These are phyloP conservation scores for Paracamarosporium sp. DNA, from an alignment of 2,329 filamentous ascomycete genomes.

Conservation along the genomic window DNA sequence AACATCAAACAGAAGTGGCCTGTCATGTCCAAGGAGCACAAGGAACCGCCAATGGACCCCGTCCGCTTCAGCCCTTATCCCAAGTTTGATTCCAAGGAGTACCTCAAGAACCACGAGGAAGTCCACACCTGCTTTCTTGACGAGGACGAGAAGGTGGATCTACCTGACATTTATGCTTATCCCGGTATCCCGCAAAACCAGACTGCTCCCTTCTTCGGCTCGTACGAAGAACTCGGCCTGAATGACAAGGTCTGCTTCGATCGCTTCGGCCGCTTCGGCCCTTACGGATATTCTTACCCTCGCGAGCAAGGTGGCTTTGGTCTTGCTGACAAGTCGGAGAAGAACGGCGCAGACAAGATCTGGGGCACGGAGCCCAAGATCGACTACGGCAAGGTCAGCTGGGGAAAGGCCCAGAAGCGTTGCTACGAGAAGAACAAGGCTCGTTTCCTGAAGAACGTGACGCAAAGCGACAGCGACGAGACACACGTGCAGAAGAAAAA, in stretches of 20 bases:
- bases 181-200: constrained; percentile 59
- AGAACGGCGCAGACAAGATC: constrained; percentile 51
- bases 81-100: constrained; percentile 50
- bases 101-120: constrained; percentile 57
- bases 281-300: constrained; percentile 59
- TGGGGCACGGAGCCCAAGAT: constrained; percentile 58
- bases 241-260: constrained; percentile 59
- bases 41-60: constrained; percentile 48
- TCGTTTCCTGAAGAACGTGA: constrained; percentile 51
- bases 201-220: constrained; percentile 56
- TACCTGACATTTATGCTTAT: constrained; percentile 72
- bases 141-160: constrained; percentile 59
- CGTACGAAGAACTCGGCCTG: constrained; percentile 55
- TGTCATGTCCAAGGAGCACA: constrained; percentile 41
- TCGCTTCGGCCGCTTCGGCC: constrained; percentile 56
- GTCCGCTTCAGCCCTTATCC: constrained; percentile 55
- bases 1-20: constrained; percentile 47
- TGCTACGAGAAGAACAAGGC: constrained; percentile 58
- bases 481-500: constrained; percentile 47
- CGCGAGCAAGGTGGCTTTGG: constrained; percentile 57
- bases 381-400: constrained; percentile 57
- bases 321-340: constrained; percentile 52
- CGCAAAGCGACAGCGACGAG: constrained; percentile 30
- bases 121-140: constrained; percentile 71
- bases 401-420: constrained; percentile 55